phyloP scores from a whole-genome alignment of 1,284 basidiomycete species.

The Xerocomus nothofagi region DNA sequence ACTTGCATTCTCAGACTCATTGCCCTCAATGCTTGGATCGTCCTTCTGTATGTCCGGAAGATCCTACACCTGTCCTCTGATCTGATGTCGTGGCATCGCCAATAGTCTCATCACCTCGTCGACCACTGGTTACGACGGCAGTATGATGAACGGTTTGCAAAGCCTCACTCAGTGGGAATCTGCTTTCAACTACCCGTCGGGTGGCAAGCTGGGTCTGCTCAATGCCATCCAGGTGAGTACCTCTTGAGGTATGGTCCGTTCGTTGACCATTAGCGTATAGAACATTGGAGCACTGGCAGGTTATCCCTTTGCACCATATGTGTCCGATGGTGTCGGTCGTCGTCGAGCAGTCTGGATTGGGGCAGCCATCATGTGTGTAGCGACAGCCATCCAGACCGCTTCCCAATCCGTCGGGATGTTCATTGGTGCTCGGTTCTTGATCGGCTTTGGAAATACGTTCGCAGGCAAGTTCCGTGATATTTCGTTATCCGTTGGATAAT shows the following conservation, averaged over 20 bases:
- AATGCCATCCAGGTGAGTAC: constrained; percentile 69
- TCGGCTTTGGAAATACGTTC: constrained; percentile 80
- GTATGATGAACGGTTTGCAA: constrained; percentile 78
- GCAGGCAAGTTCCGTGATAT: constrained; percentile 43
- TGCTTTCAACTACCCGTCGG: constrained; percentile 57
- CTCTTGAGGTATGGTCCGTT: constrained; percentile 12
- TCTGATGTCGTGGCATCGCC: background rate
- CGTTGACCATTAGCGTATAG: constrained; percentile 34
- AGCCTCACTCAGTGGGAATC: constrained; percentile 59
- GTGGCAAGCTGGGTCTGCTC: constrained; percentile 63
- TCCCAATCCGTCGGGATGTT: constrained; percentile 78
- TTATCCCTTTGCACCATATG: constrained; percentile 70
- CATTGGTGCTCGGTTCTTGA: constrained; percentile 76
- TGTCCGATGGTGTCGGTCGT: constrained; percentile 70
- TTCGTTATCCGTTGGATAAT: background rate
- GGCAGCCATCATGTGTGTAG: constrained; percentile 62
- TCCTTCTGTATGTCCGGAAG: constrained; percentile 52
- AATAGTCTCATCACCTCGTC: constrained; percentile 70
- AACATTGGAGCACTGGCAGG: constrained; percentile 67
- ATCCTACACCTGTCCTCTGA: background rate
- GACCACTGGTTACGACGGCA: constrained; percentile 75
- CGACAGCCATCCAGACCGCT: constrained; percentile 68
- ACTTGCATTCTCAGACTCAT: constrained; percentile 48
- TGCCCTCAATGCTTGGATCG: constrained; percentile 64
- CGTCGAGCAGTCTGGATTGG: constrained; percentile 62